Conservation (phyloP, 495 filamentous ascomycete species). For the Clavariopsis aquatica region DNA sequence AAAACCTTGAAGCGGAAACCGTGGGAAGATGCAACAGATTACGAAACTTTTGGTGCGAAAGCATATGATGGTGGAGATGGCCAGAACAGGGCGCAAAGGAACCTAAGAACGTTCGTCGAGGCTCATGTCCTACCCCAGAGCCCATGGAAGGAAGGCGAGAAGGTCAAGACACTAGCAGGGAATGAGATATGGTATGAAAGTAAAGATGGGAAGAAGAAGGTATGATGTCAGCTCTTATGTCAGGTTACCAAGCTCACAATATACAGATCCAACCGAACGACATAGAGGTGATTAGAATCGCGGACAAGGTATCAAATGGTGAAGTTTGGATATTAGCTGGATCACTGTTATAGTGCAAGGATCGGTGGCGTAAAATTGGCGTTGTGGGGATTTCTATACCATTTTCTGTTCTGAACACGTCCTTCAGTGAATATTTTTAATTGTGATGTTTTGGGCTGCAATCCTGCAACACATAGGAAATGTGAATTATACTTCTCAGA, state of each 20-base stretch:
- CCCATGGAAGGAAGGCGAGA: conserved; percentile 79
- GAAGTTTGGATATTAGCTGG: conserved; percentile 61
- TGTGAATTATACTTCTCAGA: background rate
- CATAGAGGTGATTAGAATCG: conserved; percentile 71
- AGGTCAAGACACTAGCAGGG: conserved; percentile 68
- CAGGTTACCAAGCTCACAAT: background rate
- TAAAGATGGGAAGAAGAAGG: conserved; percentile 70
- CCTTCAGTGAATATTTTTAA: too few species aligned
- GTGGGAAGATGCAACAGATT: conserved; percentile 89
- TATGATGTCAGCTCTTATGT: conserved; percentile 47
- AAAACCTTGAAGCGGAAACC: conserved; percentile 82
- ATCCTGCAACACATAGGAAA: conserved; percentile 2
- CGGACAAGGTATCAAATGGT: conserved; percentile 76
- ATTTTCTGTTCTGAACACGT: background rate
- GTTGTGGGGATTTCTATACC: conserved; percentile 5
- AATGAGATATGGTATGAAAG: conserved; percentile 79
- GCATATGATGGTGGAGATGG: conserved; percentile 82
- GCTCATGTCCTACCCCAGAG: conserved; percentile 75
- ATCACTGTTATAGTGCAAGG: conserved; percentile 29
- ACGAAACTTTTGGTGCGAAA: conserved; percentile 66
- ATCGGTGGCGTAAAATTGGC: conserved; percentile 7
- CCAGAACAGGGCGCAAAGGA: conserved; percentile 73
- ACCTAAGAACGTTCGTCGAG: conserved; percentile 82
- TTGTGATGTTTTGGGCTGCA: background rate
- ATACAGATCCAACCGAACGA: conserved; percentile 74